These are phyloP conservation scores for Cynanchum wilfordii DNA, from an alignment of 257 asterid genomes.

Conservation along the genomic window DNA sequence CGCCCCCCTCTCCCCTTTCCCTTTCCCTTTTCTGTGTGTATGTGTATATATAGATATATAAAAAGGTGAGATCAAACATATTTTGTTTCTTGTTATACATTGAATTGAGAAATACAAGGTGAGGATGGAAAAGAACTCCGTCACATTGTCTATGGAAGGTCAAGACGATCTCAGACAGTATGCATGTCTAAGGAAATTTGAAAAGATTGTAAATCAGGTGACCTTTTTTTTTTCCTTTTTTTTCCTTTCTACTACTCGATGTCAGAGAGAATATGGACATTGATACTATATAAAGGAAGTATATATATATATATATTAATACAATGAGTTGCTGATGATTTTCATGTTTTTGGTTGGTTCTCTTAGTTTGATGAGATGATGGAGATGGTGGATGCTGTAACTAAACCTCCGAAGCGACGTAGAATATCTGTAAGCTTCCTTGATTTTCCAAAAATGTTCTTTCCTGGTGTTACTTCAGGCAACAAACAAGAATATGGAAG, in stretches of 20 bases:
- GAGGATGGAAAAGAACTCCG: neutral
- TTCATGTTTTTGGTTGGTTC: neutral
- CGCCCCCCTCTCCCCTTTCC: too few relatives aligned
- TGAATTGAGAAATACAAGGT: neutral
- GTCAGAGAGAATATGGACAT: neutral
- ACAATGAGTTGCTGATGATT: neutral
- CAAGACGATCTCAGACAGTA: conserved; percentile 6
- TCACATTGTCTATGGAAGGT: neutral
- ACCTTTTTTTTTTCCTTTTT: neutral
- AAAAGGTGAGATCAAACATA: too few relatives aligned
- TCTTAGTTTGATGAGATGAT: conserved; percentile 14
- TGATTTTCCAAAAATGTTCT: neutral
- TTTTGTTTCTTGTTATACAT: neutral
- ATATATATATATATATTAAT: neutral
- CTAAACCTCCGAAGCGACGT: conserved; percentile 6
- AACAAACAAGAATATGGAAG: too few relatives aligned
- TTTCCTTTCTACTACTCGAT: neutral
- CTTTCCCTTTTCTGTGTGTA: too few relatives aligned
- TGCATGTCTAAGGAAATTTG: neutral
- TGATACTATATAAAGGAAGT: neutral
- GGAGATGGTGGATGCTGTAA: conserved; percentile 9
- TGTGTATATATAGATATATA: neutral
- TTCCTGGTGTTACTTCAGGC: too few relatives aligned
- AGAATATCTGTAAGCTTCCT: conserved; percentile 5
- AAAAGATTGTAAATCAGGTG: conserved; percentile 20